Base-by-base conservation (phyloP, 2,329 filamentous ascomycete genomes). In the Colletotrichum sp. region DNA sequence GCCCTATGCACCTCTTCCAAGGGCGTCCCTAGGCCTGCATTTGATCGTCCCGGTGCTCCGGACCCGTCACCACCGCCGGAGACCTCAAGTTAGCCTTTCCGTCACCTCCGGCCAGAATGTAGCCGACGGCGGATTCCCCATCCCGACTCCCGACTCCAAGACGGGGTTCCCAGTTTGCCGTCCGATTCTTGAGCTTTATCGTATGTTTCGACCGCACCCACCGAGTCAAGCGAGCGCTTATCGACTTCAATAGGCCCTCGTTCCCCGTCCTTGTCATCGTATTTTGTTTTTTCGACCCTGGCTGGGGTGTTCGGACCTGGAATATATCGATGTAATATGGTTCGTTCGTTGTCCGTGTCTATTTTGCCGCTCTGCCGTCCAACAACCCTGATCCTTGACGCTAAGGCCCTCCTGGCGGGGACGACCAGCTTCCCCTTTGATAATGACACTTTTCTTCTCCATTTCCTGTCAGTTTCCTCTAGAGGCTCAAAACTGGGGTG, bases 11-110 rank as follows among this genome's bases (percentile, higher is more conserved):
- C 58, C 18, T 34, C n/a, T 38, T 68, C 58, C 70, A 68, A 68
- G 70, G 70, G 64, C 70, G 70, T 60, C 69, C 73, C 73, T 75
- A 43, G 62, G 30, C 62, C 65, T 72, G 64, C 62, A 67, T 52
- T 36, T 68, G 70, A 76, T 69, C 70, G 48, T 68, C 73, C 73
- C 73, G 64, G 64, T 18, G 28, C 70, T 66, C 58, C 58, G 70
- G 73, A 26, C 70, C 64, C 73, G 58, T 62, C 24, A 38, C 68
- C 55, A 36, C 32, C 13, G 16, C 64, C 73, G 48, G 43, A 61
- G 38, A 48, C 61, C 43, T 64, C n/a, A 48, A 66, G 34, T 43
- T 36, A 55, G 28, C 43, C 65, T 73, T 43, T 43, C 58, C 65
- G 70, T 64, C 55, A 13, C 16, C 73, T 28, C 38, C 64, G 72